Base-by-base conservation (phyloP, 352 stramenopile species). In the Pythium oligandrum region DNA sequence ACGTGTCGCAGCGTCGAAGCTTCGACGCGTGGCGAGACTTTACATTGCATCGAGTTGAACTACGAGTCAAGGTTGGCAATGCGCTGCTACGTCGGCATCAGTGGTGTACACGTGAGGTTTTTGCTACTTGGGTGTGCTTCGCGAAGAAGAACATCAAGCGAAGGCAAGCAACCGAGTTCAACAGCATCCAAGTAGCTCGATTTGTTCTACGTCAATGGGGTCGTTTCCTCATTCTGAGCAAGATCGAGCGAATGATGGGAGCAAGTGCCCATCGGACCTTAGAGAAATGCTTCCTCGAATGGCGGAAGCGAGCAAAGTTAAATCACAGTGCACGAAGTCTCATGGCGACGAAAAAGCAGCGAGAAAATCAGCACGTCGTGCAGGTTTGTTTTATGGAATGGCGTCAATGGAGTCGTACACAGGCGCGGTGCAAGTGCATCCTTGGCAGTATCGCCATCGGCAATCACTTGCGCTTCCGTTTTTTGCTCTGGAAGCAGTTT, bases 401-500 rank as follows among this genome's bases (percentile, higher is more conserved):
- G 78, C 54, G 55, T 2, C 52, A 67, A 10, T 74, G 63, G 50
- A 73, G 52, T 55, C 34, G 38, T 0, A 47, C 71, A 0, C 61
- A 73, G 9, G 31, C 37, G 9, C 70, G 65, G 11, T 72, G 74
- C 31, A 53, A 65, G 8, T 67, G 54, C 11, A 48, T 89, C 4
- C 44, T 89, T 2, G 58, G 50, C 6, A 74, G 52, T 17, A 62
- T 77, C 4, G 67, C 73, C 31, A 51, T 71, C 6, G 53, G 61
- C 0, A 73, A 67, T 12, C 69, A 63, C 17, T 6, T 83, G 9
- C 65, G 73, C 4, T 78, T 84, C 32, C 72, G 76, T 0, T 90
- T 85, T 30, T 33, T 68, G 30, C 48, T 85, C 7, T 90, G 78
- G 78, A 69, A 73, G 32, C 47, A 59, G 43, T 85, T 83, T 31